Evolutionary conservation across 441 rosid species (phyloP), one percentile per base, ranked within the genome.

Genomic region (Metrosideros polymorpha): DNA sequence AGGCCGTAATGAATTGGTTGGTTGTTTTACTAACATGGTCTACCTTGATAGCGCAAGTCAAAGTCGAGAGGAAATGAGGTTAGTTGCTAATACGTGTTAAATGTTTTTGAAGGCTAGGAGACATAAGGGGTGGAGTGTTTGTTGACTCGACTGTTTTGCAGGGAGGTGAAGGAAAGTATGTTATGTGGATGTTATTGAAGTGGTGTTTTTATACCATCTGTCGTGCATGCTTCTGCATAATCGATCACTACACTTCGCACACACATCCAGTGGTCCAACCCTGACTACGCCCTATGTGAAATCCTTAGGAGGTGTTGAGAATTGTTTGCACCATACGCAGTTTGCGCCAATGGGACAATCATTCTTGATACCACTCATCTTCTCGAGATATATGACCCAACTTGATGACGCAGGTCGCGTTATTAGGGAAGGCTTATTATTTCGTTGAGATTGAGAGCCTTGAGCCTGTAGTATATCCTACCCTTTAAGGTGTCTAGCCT

Each of bases 251-350:
- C 2, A 55, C 7, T 10, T 53, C 9, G 10, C 47, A 22, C 25
- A 53, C 4, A 22, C 56, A 55, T 9, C 0, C 2, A 9, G 3
- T 0, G 0, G 61, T 10, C 25, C 2, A 55, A 55, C 61, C 29
- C 29, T 1, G 5, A 12, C 7, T 55, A 3, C 29, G 10, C 61
- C n/a, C 15, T 27, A 55, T 1, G 9, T 1, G 2, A 2, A 27
- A 25, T 9, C 5, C 3, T 5, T 55, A 25, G 30, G 29, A 25
- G 13, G 29, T 10, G n/a, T 25, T 0, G 3, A 55, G 13, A 12
- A 55, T 25, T 25, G 59, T 24, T 55, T 25, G n/a, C 29, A 25
- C 6, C 61, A 55, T 55, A 12, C 3, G 10, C 0, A 55, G 6
- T 10, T 55, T 0, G 1, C 29, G 0, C 29, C 6, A 27, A 56